A percentile compares a stretch with the other conserved stretches of the same genome.
These are phyloP conservation scores for Paraurostyla sp. DNA, from an alignment of 73 alveolate genomes.

Conservation along the genomic window DNA sequence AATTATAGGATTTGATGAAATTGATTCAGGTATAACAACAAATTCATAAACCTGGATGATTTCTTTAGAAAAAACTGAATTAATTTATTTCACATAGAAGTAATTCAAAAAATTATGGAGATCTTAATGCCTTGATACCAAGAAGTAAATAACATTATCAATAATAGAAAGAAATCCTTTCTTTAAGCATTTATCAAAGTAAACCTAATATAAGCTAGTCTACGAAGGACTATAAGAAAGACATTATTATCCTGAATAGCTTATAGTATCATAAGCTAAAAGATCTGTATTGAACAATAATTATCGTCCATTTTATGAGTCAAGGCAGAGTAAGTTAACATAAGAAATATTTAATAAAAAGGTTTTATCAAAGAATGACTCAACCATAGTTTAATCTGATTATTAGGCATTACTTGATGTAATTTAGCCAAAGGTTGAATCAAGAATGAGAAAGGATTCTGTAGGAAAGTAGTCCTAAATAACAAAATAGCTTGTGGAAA, in stretches of 20 bases:
- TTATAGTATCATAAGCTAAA: background rate
- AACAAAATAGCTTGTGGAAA: background rate
- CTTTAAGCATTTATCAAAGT: background rate
- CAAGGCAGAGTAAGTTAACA: background rate
- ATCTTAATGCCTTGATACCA: background rate
- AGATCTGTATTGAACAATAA: background rate
- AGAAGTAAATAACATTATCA: background rate
- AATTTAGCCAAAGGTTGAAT: background rate
- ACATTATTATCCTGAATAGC: conserved; percentile 11
- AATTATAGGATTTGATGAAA: conserved; percentile 25
- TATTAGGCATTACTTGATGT: conserved; percentile 2
- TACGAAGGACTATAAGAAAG: conserved; percentile 31
- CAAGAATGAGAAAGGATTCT: background rate
- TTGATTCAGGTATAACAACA: conserved; percentile 6
- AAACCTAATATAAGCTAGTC: background rate
- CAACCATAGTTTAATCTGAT: background rate
- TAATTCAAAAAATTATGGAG: conserved; percentile 24
- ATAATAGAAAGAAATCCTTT: background rate
- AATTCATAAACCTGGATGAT: conserved; percentile 43
- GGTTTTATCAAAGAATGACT: background rate
- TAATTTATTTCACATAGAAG: background rate
- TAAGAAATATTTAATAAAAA: conserved; percentile 37
- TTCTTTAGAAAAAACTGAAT: conserved; percentile 33
- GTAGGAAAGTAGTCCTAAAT: background rate
- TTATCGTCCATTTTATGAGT: background rate